Percentiles rank a stretch among this genome's conserved stretches.
Conservation (phyloP, 352 stramenopile species). For the Globisporangium mamillatum region DNA sequence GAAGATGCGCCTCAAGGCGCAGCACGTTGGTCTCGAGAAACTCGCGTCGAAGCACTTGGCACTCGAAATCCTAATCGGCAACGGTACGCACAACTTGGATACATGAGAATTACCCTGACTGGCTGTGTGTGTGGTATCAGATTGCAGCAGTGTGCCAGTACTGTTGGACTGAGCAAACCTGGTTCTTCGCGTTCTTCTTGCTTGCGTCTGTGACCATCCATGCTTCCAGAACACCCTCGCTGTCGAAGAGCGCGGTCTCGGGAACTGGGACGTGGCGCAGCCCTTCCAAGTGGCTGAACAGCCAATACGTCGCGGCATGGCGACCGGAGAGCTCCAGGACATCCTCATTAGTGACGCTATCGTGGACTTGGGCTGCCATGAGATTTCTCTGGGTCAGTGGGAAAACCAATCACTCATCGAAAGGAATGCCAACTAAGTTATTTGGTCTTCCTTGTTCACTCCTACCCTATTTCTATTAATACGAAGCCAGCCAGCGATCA, state of each 20-base stretch:
- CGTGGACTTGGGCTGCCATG: neutral
- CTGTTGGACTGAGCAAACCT: neutral
- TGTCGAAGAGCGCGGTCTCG: constrained; percentile 39
- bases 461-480: too few relatives aligned
- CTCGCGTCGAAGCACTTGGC: constrained; percentile 13
- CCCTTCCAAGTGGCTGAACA: constrained; percentile 30
- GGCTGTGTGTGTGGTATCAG: too few relatives aligned
- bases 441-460: too few relatives aligned
- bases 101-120: neutral
- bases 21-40: constrained; percentile 36
- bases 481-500: too few relatives aligned
- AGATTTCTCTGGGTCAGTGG: neutral
- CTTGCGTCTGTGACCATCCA: constrained; percentile 23
- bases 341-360: neutral
- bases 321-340: constrained; percentile 6
- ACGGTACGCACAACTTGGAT: neutral
- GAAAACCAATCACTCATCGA: neutral
- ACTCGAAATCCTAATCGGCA: neutral
- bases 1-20: constrained; percentile 33
- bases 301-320: constrained; percentile 30
- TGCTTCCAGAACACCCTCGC: constrained; percentile 36
- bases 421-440: too few relatives aligned
- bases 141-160: neutral
- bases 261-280: constrained; percentile 24
- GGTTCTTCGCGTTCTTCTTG: constrained; percentile 9